Conservation (phyloP, 2,329 filamentous ascomycete species). For the Cylindrodendrum hubeiense region DNA sequence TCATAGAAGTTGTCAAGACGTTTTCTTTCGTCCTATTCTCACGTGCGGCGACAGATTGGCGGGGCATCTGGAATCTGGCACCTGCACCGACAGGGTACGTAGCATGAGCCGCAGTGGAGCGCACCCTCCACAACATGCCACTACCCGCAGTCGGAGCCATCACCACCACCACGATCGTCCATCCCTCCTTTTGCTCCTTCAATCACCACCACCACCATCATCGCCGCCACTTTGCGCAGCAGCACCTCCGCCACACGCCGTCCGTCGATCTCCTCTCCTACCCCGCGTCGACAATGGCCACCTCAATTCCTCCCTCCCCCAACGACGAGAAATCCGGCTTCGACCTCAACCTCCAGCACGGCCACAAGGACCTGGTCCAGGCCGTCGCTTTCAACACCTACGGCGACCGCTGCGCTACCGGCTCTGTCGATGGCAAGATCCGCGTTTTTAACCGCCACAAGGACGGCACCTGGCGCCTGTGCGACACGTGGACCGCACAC, state of each 20-base stretch:
- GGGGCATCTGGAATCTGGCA: conserved; percentile 24
- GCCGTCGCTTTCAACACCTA: conserved; percentile 92
- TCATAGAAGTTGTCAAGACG: not conserved
- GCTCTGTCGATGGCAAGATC: conserved; percentile 91
- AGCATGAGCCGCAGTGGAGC: conserved; percentile 43
- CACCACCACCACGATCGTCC: conserved; percentile 17
- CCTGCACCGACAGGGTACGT: conserved; percentile 31
- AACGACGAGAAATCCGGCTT: conserved; percentile 62
- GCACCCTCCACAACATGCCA: conserved; percentile 39
- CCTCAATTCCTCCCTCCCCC: conserved; percentile 50
- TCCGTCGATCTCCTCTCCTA: not conserved
- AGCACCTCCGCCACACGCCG: not conserved
- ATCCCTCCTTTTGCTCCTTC: not conserved
- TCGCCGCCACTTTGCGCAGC: not conserved
- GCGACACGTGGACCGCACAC: conserved; percentile 91
- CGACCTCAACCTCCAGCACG: conserved; percentile 76
- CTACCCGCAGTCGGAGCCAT: conserved; percentile 24
- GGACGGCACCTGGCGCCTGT: conserved; percentile 81
- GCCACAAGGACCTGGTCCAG: conserved; percentile 84
- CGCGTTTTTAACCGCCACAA: conserved; percentile 90
- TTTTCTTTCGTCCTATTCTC: not conserved
- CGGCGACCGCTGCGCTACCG: conserved; percentile 90
- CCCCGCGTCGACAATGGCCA: conserved; percentile 41
- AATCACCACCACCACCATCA: not conserved
- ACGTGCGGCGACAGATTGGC: not conserved